These are phyloP conservation scores for Jackrogersella minutella DNA, from an alignment of 495 filamentous ascomycete species.

Conservation along the genomic window DNA sequence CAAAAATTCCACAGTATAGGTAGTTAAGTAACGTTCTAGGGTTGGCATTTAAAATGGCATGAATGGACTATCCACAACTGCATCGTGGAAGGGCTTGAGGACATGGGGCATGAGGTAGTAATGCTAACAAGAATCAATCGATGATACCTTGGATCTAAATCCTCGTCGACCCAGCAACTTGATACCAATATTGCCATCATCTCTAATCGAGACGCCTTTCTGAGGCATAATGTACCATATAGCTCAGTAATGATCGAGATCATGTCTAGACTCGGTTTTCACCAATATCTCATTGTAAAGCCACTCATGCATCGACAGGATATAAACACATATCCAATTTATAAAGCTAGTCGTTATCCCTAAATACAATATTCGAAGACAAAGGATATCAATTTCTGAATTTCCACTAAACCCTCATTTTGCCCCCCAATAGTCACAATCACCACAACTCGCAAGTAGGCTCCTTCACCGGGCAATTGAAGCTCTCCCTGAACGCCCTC, in stretches of 20 bases:
- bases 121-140: too few relatives aligned
- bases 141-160: too few relatives aligned
- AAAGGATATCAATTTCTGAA: slow-evolving; percentile 23
- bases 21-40: neutral
- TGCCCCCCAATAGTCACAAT: neutral
- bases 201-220: too few relatives aligned
- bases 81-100: neutral
- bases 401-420: neutral
- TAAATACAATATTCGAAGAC: slow-evolving; percentile 21
- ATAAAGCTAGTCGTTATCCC: neutral
- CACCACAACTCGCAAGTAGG: slow-evolving; percentile 77
- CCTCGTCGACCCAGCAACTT: too few relatives aligned
- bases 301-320: too few relatives aligned
- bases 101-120: neutral
- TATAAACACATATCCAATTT: neutral
- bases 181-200: too few relatives aligned
- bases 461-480: slow-evolving; percentile 68
- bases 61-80: neutral
- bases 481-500: slow-evolving; percentile 71
- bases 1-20: neutral
- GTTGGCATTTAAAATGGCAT: slow-evolving; percentile 2
- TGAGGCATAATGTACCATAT: too few relatives aligned
- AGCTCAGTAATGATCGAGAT: too few relatives aligned
- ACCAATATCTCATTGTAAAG: too few relatives aligned
- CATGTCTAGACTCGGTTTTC: too few relatives aligned